Evolutionary conservation across 331 rosid species (phyloP).

Genomic region (Acacia concinna): DNA sequence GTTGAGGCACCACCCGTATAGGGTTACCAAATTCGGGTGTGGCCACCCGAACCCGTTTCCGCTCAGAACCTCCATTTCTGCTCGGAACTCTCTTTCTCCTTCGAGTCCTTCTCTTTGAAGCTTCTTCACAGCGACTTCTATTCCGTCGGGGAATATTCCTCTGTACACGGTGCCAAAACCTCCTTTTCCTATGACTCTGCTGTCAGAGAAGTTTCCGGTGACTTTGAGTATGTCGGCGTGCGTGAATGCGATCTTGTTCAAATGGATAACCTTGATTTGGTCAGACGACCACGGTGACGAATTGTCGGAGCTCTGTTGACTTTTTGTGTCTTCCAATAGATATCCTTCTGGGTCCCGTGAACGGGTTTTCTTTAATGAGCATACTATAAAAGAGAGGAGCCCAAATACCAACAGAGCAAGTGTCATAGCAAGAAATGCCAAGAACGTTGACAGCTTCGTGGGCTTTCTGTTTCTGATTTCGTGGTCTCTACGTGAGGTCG

Average conservation of each 20-base stretch:
- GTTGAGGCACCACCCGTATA: constrained; percentile 83
- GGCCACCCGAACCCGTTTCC: constrained; percentile 86
- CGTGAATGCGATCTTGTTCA: constrained; percentile 80
- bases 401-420: constrained; percentile 54
- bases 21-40: constrained; percentile 88
- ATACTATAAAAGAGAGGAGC: constrained; percentile 47
- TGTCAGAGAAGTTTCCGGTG: constrained; percentile 75
- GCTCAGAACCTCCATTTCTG: constrained; percentile 92
- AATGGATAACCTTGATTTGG: constrained; percentile 67
- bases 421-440: constrained; percentile 41
- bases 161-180: constrained; percentile 88
- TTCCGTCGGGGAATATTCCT: constrained; percentile 76
- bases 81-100: constrained; percentile 84
- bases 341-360: constrained; percentile 42
- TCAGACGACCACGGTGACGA: constrained; percentile 68
- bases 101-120: constrained; percentile 78
- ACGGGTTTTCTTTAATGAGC: constrained; percentile 45
- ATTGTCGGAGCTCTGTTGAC: constrained; percentile 46
- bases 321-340: constrained; percentile 47
- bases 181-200: constrained; percentile 80
- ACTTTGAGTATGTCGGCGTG: constrained; percentile 79
- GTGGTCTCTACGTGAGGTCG: neutral
- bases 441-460: constrained; percentile 35
- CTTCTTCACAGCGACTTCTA: constrained; percentile 92
- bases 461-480: constrained; percentile 26